These are phyloP conservation scores for Nymphaea thermarum DNA, from an alignment of 164 flowering plant genomes.

Conservation along the genomic window DNA sequence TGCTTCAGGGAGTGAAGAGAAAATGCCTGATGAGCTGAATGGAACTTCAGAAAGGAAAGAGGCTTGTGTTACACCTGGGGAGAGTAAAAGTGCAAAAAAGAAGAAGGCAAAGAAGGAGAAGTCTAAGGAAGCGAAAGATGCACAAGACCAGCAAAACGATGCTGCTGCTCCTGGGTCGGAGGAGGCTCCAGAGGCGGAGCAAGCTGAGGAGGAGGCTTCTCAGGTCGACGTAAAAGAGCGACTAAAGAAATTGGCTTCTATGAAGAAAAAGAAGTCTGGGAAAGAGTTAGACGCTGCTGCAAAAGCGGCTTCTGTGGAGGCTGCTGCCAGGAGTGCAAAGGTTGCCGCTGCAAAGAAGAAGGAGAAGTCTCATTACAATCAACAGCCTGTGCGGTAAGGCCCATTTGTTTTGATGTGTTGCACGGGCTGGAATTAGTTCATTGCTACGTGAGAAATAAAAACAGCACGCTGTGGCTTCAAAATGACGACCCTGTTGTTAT, in stretches of 20 bases:
- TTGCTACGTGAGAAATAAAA: too few species aligned
- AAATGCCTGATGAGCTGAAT: slow-evolving; percentile 27
- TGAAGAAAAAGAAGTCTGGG: slow-evolving; percentile 59
- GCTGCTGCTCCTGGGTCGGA: slow-evolving; percentile 4
- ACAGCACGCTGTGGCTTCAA: too few species aligned
- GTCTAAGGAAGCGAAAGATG: slow-evolving; percentile 32
- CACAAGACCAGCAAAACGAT: slow-evolving; percentile 7
- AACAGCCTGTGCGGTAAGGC: slow-evolving; percentile 47
- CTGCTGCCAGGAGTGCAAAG: slow-evolving; percentile 67
- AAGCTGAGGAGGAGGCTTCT: slow-evolving; percentile 26
- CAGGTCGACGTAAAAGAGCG: slow-evolving; percentile 65
- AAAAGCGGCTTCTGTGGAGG: slow-evolving; percentile 72
- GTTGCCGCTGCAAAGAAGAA: slow-evolving; percentile 98
- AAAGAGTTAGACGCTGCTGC: slow-evolving; percentile 79
- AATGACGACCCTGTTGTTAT: too few species aligned
- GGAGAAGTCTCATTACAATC: slow-evolving; percentile 78
- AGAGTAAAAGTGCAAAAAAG: slow-evolving; percentile 67
- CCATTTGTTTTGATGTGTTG: background rate
- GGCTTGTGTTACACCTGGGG: slow-evolving; percentile 22
- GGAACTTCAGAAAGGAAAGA: slow-evolving; percentile 40
- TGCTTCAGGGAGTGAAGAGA: slow-evolving; percentile 26
- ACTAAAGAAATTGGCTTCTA: slow-evolving; percentile 48
- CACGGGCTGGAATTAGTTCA: background rate
- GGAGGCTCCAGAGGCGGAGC: slow-evolving; percentile 13
- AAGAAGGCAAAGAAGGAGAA: slow-evolving; percentile 89